Evolutionary conservation across 768 basidiomycete species (phyloP), one percentile per base, ranked within the genome.

Genomic region (Boletus insuetus): DNA sequence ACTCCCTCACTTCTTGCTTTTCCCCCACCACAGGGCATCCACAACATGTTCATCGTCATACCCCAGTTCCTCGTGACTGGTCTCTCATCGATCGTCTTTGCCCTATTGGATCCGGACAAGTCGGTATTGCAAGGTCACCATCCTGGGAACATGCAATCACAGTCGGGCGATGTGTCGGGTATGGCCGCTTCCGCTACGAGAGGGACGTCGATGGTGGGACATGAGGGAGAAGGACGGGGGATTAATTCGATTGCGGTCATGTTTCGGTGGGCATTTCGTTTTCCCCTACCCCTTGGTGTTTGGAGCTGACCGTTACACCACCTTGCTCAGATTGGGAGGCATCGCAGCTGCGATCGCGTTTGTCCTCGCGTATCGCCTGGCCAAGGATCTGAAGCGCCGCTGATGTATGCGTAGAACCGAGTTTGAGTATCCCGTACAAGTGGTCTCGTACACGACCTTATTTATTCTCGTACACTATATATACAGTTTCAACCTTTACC

Each of bases 11-110:
- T 35, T 14, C 34, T 35, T 10, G 20, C 11, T 16, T 35, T 34
- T 35, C 32, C 20, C 16, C 35, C 35, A 24, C 37, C 14, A 34
- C 56, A 94, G 91, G 94, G 96, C 39, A 96, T 98, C 49, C 94
- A 98, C 72, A 98, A 97, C 65, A 82, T 97, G 55, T 96, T 90
- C 71, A 77, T 98, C 58, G 96, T 98, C 55, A 74, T 97, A 8
- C 96, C 96, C 0, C 96, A 98, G 65, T 95, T 98, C 72, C 78
- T 98, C 39, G 88, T 95, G 32, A 95, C 91, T 0, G 93, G 86
- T 22, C 70, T 98, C 6, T 85, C 93, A 1, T 84, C 94, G 11
- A 74, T 95, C 57, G 80, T 98, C 44, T 97, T 98, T 64, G 90
- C 89, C 16, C 71, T 97, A 6, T 78, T 94, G 56, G 94, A 96